These are phyloP conservation scores for Phytophthora agathidicida DNA, from an alignment of 352 stramenopile genomes.

Conservation along the genomic window DNA sequence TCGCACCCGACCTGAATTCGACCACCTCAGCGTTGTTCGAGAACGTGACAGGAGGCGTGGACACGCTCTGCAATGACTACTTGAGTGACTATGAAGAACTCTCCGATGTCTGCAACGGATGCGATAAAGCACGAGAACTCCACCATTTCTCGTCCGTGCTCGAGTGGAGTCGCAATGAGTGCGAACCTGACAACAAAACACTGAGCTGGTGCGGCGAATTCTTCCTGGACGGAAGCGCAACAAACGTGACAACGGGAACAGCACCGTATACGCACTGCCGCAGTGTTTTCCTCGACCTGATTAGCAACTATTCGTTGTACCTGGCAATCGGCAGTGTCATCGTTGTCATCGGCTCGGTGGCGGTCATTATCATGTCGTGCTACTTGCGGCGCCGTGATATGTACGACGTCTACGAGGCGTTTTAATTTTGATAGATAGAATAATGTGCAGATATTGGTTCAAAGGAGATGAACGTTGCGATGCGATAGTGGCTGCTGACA, in stretches of 20 bases:
- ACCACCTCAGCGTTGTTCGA: constrained; percentile 35
- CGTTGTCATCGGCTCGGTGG: constrained; percentile 41
- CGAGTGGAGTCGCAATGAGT: constrained; percentile 83
- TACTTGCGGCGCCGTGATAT: constrained; percentile 47
- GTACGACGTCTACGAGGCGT: constrained; percentile 34
- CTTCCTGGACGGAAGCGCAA: constrained; percentile 38
- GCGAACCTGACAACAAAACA: constrained; percentile 40
- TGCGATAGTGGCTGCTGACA: constrained; percentile 13
- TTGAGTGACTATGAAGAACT: constrained; percentile 41
- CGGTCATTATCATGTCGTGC: constrained; percentile 56
- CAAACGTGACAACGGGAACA: constrained; percentile 33
- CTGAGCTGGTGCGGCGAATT: constrained; percentile 71
- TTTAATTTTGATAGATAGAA: constrained; percentile 21
- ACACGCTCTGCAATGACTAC: constrained; percentile 59
- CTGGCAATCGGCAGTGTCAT: constrained; percentile 46
- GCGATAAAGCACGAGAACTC: constrained; percentile 57
- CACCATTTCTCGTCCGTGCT: constrained; percentile 68
- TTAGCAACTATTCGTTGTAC: constrained; percentile 44
- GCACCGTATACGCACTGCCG: constrained; percentile 59
- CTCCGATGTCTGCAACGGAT: constrained; percentile 57
- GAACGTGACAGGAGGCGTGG: constrained; percentile 56
- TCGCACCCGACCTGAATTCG: constrained; percentile 43
- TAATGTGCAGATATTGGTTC: constrained; percentile 23
- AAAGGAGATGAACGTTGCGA: constrained; percentile 4
- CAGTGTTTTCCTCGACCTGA: constrained; percentile 46